A percentile compares a stretch with the other conserved stretches of the same genome.
Evolutionary conservation across 805 yeast species (phyloP).

Genomic region (Saccharomycopsis schoenii): DNA sequence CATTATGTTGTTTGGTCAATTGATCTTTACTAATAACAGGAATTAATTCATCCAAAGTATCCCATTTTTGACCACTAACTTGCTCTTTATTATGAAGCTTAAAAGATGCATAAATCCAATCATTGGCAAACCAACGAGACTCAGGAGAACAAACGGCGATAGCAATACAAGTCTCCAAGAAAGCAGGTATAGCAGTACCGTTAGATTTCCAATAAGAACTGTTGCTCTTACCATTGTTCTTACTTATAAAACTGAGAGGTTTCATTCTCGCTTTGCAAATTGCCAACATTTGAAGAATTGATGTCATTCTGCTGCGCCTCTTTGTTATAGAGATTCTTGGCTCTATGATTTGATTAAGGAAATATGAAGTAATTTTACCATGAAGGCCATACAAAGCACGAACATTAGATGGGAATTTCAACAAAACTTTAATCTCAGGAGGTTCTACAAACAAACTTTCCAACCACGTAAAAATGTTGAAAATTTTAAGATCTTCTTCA

Average conservation of each 20-base stretch:
- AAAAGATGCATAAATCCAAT: slow-evolving; percentile 59
- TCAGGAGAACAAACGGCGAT: slow-evolving; percentile 75
- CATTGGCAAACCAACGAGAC: slow-evolving; percentile 53
- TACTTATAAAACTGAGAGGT: slow-evolving; percentile 34
- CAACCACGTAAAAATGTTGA: slow-evolving; percentile 65
- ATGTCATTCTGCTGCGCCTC: slow-evolving; percentile 59
- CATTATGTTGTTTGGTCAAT: slow-evolving; percentile 22
- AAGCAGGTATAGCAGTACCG: slow-evolving; percentile 50
- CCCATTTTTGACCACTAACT: slow-evolving; percentile 24
- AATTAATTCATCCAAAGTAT: slow-evolving; percentile 25
- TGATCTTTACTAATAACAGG: slow-evolving; percentile 29
- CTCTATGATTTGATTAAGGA: slow-evolving; percentile 58
- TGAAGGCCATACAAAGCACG: slow-evolving; percentile 59
- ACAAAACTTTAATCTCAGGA: slow-evolving; percentile 32
- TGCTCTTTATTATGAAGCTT: slow-evolving; percentile 20
- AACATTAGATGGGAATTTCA: slow-evolving; percentile 59
- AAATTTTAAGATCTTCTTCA: slow-evolving; percentile 50
- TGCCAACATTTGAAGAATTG: slow-evolving; percentile 55
- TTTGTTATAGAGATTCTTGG: slow-evolving; percentile 44
- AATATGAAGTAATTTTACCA: slow-evolving; percentile 51
- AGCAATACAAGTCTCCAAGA: slow-evolving; percentile 69
- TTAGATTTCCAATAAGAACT: not conserved
- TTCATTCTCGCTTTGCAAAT: slow-evolving; percentile 61
- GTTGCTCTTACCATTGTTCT: not conserved
- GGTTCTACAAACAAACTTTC: slow-evolving; percentile 41